A percentile compares a stretch with the other conserved stretches of the same genome.
These are phyloP conservation scores for Chlorella sp. DNA, from an alignment of 139 green algal species.

Conservation along the genomic window DNA sequence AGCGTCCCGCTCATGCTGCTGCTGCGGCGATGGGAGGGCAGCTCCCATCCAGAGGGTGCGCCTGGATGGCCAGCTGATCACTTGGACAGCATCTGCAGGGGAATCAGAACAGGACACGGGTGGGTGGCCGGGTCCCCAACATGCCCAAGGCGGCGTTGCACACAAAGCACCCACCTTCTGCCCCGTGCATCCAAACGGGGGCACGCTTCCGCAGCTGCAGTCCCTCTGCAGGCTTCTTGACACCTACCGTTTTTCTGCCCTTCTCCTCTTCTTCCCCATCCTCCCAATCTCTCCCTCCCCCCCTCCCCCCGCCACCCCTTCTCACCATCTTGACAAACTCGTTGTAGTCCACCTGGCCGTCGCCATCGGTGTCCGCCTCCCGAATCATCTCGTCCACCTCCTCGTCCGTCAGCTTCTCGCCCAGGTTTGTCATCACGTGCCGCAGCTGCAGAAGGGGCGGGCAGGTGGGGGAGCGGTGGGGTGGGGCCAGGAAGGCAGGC, in stretches of 20 bases:
- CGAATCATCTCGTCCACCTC: conserved; percentile 99
- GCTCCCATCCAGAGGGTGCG: no score
- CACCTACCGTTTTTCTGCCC: not conserved
- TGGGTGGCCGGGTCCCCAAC: not conserved
- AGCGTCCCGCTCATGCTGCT: not conserved
- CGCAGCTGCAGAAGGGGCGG: conserved; percentile 75
- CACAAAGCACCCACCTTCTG: not conserved
- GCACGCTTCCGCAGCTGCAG: not conserved
- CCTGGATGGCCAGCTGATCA: not conserved
- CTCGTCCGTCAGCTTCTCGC: conserved; percentile 91
- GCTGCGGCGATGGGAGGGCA: not conserved
- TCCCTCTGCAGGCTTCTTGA: not conserved
- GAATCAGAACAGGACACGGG: not conserved
- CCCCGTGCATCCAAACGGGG: not conserved
- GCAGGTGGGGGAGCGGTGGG: not conserved
- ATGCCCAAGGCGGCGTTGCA: not conserved
- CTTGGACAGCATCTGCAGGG: conserved; percentile 34
- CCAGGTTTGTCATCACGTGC: conserved; percentile 77
- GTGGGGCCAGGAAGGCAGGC: not conserved
- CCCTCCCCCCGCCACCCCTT: not conserved
- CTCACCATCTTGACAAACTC: conserved; percentile 85
- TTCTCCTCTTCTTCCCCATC: no score
- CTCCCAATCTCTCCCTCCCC: not conserved
- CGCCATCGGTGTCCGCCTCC: conserved; percentile 93
- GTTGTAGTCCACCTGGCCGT: conserved; percentile 92